Evolutionary conservation across 1,139 yeast genomes (phyloP).

Genomic region (Blastobotrys capitulatus): DNA sequence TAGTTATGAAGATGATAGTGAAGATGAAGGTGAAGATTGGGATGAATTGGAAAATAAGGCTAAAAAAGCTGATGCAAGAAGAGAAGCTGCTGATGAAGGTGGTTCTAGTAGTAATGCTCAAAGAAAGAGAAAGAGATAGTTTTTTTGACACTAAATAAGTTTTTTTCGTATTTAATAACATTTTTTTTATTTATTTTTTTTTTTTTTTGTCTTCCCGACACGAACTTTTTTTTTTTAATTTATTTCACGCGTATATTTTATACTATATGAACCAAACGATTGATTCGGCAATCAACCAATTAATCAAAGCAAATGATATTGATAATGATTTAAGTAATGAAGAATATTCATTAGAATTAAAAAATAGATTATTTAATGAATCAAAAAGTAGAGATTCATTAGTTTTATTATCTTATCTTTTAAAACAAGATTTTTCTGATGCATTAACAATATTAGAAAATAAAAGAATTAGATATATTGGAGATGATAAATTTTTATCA

Average conservation of each 20-base stretch:
- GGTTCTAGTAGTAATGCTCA: slow-evolving; percentile 2
- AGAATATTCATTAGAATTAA: background rate
- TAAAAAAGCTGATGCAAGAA: slow-evolving; percentile 26
- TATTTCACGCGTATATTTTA: background rate
- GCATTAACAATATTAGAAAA: background rate
- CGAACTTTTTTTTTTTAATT: too few relatives aligned
- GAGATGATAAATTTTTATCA: background rate
- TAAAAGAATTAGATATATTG: background rate
- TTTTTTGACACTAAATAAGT: background rate
- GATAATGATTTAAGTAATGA: background rate
- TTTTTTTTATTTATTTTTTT: background rate
- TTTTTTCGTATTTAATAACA: background rate
- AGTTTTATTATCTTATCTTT: slow-evolving; percentile 4
- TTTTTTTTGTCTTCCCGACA: background rate
- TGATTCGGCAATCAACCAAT: background rate
- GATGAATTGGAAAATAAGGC: slow-evolving; percentile 36
- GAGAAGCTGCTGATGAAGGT: slow-evolving; percentile 13
- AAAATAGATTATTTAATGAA: background rate
- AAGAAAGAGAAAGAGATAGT: slow-evolving; percentile 18
- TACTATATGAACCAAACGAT: background rate
- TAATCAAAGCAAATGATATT: background rate
- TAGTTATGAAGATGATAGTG: slow-evolving; percentile 23
- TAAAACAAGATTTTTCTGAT: slow-evolving; percentile 1
- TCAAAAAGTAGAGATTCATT: background rate
- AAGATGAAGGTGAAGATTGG: slow-evolving; percentile 35